These are phyloP conservation scores for Areca catechu DNA, from an alignment of 176 grass and related monocot species.

Conservation along the genomic window DNA sequence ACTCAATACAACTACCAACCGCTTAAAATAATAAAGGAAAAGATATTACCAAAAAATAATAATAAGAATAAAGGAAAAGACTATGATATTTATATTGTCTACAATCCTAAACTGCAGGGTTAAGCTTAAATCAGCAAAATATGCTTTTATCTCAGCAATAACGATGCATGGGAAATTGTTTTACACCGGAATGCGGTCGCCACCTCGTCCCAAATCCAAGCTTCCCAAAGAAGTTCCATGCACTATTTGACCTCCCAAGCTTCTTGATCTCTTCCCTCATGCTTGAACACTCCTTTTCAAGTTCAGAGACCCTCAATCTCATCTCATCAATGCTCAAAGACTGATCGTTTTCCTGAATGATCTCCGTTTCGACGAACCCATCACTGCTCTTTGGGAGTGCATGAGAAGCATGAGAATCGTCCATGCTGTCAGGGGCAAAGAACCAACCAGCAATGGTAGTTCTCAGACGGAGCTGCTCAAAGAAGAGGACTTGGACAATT, in stretches of 20 bases:
- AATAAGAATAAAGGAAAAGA: too few species aligned
- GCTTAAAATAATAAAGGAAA: too few species aligned
- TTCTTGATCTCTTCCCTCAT: constrained; percentile 9
- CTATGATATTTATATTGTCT: too few species aligned
- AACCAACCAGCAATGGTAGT: constrained; percentile 10
- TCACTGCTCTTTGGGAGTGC: neutral
- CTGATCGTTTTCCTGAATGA: neutral
- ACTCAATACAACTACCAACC: too few species aligned
- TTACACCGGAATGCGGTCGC: too few species aligned
- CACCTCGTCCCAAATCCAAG: neutral
- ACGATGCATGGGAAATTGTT: too few species aligned
- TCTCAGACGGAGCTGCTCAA: constrained; percentile 12
- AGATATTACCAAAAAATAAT: too few species aligned
- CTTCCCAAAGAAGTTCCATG: constrained; percentile 8
- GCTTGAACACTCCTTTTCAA: constrained; percentile 11
- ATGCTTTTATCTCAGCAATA: too few species aligned
- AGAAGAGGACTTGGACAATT: constrained; percentile 10
- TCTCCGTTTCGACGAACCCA: neutral
- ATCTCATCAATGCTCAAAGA: neutral
- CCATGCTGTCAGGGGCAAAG: neutral
- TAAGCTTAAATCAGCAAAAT: too few species aligned
- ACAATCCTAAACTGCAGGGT: too few species aligned
- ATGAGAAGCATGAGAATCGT: neutral
- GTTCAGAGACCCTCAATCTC: constrained; percentile 3
- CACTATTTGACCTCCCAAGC: constrained; percentile 7